A percentile compares a stretch with the other conserved stretches of the same genome.
These are phyloP conservation scores for Cruciata laevipes DNA, from an alignment of 257 asterid species.

Conservation along the genomic window DNA sequence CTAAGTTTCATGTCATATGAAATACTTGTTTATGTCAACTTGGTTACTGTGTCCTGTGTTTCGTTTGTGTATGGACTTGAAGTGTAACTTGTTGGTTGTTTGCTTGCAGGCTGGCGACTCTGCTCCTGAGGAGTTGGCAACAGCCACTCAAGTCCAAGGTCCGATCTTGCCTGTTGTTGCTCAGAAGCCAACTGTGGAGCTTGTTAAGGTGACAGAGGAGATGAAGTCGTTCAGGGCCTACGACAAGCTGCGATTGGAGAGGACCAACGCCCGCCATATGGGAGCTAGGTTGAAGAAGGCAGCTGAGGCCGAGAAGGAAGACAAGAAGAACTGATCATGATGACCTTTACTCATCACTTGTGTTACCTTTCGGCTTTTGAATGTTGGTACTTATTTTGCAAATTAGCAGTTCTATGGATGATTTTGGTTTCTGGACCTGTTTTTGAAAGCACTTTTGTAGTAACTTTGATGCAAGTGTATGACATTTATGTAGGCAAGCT, in stretches of 20 bases:
- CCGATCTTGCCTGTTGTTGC: slow-evolving; percentile 40
- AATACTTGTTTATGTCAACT: no score
- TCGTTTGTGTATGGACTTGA: neutral
- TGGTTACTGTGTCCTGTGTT: neutral
- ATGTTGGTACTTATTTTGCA: neutral
- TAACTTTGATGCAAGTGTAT: neutral
- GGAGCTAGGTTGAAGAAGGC: slow-evolving; percentile 62
- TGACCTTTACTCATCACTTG: neutral
- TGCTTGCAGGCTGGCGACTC: slow-evolving; percentile 49
- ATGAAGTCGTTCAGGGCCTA: slow-evolving; percentile 23
- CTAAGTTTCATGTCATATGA: neutral
- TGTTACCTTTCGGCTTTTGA: neutral
- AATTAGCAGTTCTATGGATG: neutral
- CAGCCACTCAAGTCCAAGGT: slow-evolving; percentile 58
- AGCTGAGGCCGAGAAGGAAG: slow-evolving; percentile 67
- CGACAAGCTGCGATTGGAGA: slow-evolving; percentile 53
- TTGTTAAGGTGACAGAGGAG: slow-evolving; percentile 51
- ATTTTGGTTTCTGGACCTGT: neutral
- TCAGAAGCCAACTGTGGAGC: slow-evolving; percentile 47
- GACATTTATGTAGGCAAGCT: no score
- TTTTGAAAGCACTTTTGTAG: neutral
- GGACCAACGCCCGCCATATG: slow-evolving; percentile 49
- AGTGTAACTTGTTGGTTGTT: neutral
- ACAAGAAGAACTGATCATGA: slow-evolving; percentile 32
- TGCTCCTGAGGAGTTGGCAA: slow-evolving; percentile 54